Evolutionary conservation across 306 rosid genomes (phyloP), one percentile per base, ranked within the genome.

Genomic region (Myrica gale): DNA sequence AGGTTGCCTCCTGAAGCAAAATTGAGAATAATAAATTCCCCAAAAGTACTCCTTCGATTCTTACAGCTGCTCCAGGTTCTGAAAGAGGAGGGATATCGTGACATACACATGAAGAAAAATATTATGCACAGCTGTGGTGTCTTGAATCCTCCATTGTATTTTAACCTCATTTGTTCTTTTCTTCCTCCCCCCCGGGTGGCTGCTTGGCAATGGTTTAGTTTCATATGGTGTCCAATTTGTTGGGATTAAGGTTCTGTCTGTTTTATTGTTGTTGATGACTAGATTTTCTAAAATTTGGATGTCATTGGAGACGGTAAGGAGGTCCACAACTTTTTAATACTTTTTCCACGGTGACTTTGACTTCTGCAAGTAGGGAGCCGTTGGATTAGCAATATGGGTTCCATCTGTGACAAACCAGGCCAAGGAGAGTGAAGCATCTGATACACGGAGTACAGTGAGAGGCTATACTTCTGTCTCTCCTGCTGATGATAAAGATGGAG

Each of bases 311-410:
- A 62, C 4, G 51, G 23, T 44, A 23, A 37, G 23, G 55, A 75
- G 52, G 45, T 57, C 62, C 5, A 51, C 71, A 39, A 61, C n/a
- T 20, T 32, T 26, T 11, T 4, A 3, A 16, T 81, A 45, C 45
- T 84, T 74, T 71, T 69, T 13, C 62, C 10, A 4, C 46, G 17
- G 53, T 75, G 78, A 48, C 68, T 60, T 73, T 65, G 57, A 72
- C 75, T 48, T 68, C 32, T 85, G 69, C 47, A 37, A 75, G 61
- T 79, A 95, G 99, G 99, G 98, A 10, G 99, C 99, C 52, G 99
- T 95, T 87, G 98, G 99, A 78, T 88, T 95, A 89, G 99, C 99
- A 78, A 95, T 95, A 79, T 95, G 99, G 99, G 99, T 95, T 75
- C 99, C 99, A 76, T 90, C 99, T 23, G 97, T 95, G 84, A 79